Evolutionary conservation across 2,329 filamentous ascomycete species (phyloP), one percentile per base, ranked within the genome.

Genomic region (Fusarium sacchari): DNA sequence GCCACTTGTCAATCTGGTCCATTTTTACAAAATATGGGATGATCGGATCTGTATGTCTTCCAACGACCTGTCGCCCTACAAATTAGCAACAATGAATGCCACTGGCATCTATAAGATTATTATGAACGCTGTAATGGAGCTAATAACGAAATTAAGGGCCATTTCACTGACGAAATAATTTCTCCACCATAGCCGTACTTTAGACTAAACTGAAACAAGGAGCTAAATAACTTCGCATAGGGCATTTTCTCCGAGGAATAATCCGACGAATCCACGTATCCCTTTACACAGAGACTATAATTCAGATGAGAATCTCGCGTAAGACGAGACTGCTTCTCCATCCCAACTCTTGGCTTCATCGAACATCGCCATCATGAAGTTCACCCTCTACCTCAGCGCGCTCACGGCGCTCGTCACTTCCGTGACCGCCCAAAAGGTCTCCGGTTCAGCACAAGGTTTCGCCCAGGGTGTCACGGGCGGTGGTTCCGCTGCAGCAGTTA

Each of bases 401-500:
- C 26, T 58, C 7, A n/a, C 24, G 6, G 39, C 32, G 28, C 59
- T 61, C 2, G 6, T 58, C 2, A 34, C 50, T 18, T 22, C 39
- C 4, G 22, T 13, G 5, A 37, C 59, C 3, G 50, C 50, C 22
- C 59, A 61, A n/a, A 61, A 44, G 6, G 24, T 61, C 32, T 61
- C 62, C 15, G 72, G 69, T 9, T 32, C 69, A 22, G 71, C 73
- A 5, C 47, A 69, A 40, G 72, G 73, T 4, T 74, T 75, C 11
- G 73, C 73, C 0, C 34, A 65, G 5, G 73, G 73, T 9, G 63
- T 72, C 3, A 74, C 72, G 0, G 73, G 73, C 3, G 69, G 73
- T 9, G 73, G 72, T 0, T 67, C 67, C 4, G 63, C 72, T 20
- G 24, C 60, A 4, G 63, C 72, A 8, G 73, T 71, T 1, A 70